Evolutionary conservation across 2,329 filamentous ascomycete genomes (phyloP).

Genomic region (Pestalotiopsis sp.): DNA sequence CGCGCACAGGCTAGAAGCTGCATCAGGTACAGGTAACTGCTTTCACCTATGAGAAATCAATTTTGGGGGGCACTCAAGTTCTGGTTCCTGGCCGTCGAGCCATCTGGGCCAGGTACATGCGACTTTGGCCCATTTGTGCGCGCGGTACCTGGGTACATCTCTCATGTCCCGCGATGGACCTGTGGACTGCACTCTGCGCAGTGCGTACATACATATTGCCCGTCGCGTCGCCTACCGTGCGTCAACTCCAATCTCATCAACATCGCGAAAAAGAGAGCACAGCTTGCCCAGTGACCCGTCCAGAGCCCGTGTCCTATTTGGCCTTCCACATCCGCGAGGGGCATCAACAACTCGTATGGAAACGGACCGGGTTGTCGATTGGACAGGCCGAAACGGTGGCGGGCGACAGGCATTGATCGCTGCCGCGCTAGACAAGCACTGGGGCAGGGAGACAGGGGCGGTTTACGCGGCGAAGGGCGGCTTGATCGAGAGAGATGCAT

Average conservation of each 20-base stretch:
- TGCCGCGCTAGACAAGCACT: slow-evolving; percentile 15
- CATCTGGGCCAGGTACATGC: background rate
- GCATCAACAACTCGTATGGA: slow-evolving; percentile 12
- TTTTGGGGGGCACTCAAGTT: background rate
- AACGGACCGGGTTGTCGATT: slow-evolving; percentile 4
- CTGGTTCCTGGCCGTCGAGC: background rate
- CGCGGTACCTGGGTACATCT: background rate
- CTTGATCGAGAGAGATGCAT: slow-evolving; percentile 9
- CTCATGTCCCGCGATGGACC: background rate
- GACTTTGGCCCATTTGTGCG: background rate
- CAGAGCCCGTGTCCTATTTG: background rate
- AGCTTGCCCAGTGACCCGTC: background rate
- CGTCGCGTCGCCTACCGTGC: background rate
- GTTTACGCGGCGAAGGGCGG: slow-evolving; percentile 11
- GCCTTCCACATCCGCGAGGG: slow-evolving; percentile 4
- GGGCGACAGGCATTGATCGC: slow-evolving; percentile 15
- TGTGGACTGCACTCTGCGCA: too few species aligned
- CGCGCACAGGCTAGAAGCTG: background rate
- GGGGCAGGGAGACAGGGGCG: slow-evolving; percentile 2
- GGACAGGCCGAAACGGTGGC: slow-evolving; percentile 7
- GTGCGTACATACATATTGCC: too few species aligned
- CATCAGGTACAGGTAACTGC: background rate
- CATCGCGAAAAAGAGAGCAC: background rate
- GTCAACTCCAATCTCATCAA: background rate
- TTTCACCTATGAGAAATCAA: background rate